Evolutionary conservation across 176 grass and related monocot genomes (phyloP).

Genomic region (Triticum dicoccoides): DNA sequence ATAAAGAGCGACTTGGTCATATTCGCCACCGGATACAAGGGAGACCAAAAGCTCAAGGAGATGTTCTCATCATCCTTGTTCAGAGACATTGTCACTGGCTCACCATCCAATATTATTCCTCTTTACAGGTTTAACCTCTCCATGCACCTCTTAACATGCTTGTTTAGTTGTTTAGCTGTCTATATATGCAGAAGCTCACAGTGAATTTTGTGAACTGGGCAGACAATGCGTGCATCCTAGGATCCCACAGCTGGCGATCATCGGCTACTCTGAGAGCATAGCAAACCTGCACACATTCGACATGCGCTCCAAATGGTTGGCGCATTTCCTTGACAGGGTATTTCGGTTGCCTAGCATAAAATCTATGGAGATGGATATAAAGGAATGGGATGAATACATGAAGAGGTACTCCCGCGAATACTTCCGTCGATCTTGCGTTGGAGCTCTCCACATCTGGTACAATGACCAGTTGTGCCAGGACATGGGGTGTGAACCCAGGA

Average conservation of each 20-base stretch:
- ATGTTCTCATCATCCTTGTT: constrained; percentile 48
- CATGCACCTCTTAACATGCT: background rate
- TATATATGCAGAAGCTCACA: background rate
- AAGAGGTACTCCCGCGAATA: background rate
- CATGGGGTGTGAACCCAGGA: constrained; percentile 27
- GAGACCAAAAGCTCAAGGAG: constrained; percentile 44
- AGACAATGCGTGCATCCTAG: constrained; percentile 40
- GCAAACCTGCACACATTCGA: background rate
- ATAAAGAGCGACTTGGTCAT: constrained; percentile 35
- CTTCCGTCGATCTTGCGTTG: background rate
- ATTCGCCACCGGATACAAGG: constrained; percentile 42
- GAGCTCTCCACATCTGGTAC: constrained; percentile 4
- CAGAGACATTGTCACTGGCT: constrained; percentile 27
- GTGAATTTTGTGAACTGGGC: background rate
- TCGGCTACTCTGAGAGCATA: constrained; percentile 28
- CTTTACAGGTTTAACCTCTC: constrained; percentile 30
- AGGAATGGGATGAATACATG: constrained; percentile 15
- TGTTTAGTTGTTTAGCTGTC: background rate
- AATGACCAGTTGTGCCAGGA: constrained; percentile 32
- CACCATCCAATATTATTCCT: constrained; percentile 38
- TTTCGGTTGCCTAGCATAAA: constrained; percentile 28
- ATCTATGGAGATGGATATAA: constrained; percentile 18
- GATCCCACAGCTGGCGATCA: constrained; percentile 37
- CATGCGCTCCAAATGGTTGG: constrained; percentile 38
- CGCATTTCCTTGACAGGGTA: constrained; percentile 10